phyloP scores from a whole-genome alignment of 805 yeast genomes.

The Wickerhamiella kurtzmanii region DNA sequence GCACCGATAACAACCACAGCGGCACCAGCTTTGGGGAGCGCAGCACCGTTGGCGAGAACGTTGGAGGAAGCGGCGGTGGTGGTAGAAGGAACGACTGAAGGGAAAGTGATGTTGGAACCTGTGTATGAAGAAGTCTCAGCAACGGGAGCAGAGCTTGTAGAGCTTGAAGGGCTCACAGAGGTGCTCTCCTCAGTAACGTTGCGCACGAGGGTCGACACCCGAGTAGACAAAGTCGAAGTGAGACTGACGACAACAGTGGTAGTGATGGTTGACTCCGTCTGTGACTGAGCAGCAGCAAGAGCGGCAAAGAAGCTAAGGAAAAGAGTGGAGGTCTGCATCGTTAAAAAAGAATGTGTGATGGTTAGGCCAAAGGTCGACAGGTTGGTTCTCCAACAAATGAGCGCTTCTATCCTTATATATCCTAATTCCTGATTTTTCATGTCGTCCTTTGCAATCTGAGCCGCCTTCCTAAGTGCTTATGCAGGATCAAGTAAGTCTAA shows the following conservation, averaged over 20 bases:
- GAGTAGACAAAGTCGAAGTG: neutral
- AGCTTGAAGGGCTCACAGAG: slow-evolving; percentile 13
- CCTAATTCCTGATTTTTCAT: neutral
- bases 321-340: slow-evolving; percentile 12
- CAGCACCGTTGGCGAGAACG: slow-evolving; percentile 7
- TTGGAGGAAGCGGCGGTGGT: slow-evolving; percentile 14
- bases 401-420: neutral
- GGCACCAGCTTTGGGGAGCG: slow-evolving; percentile 12
- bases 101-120: slow-evolving; percentile 13
- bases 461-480: slow-evolving; percentile 23
- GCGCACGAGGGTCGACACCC: slow-evolving; percentile 12
- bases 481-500: slow-evolving; percentile 5
- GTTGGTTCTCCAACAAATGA: neutral
- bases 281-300: slow-evolving; percentile 7
- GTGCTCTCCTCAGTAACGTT: slow-evolving; percentile 7
- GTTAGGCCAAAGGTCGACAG: neutral
- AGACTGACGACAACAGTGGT: slow-evolving; percentile 1
- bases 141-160: neutral
- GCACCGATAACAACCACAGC: slow-evolving; percentile 19
- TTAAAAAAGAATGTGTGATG: slow-evolving; percentile 1
- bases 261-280: neutral
- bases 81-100: neutral
- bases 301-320: slow-evolving; percentile 4
- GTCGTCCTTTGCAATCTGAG: neutral
- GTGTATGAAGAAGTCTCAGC: neutral